A percentile compares a stretch with the other conserved stretches of the same genome.
phyloP scores from a whole-genome alignment of 2,329 filamentous ascomycete species.

The Chaetomium globosum region DNA sequence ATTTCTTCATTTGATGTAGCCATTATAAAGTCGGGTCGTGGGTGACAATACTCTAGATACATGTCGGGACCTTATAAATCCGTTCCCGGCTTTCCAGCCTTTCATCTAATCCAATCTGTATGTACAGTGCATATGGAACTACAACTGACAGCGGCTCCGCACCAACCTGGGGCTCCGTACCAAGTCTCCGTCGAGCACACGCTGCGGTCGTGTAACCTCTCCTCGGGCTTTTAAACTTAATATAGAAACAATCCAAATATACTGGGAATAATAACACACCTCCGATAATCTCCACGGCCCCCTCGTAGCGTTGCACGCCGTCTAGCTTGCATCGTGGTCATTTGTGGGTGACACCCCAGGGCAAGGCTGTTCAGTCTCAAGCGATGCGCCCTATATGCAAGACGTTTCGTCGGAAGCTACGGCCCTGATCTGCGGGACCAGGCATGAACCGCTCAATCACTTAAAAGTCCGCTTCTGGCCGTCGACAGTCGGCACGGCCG shows the following conservation, averaged over 20 bases:
- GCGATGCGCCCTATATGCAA: too few relatives aligned
- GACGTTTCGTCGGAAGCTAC: not conserved
- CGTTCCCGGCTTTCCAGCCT: not conserved
- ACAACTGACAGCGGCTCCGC: not conserved
- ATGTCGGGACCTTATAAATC: not conserved
- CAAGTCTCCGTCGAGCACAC: not conserved
- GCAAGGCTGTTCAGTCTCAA: not conserved
- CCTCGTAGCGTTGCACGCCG: not conserved
- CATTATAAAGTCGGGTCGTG: not conserved
- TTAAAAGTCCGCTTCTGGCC: slow-evolving; percentile 67
- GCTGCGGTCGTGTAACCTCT: not conserved
- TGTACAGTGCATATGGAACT: too few relatives aligned
- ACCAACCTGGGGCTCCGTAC: not conserved
- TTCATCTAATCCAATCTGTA: not conserved
- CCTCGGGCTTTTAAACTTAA: not conserved
- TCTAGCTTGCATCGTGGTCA: not conserved
- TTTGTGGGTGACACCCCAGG: not conserved
- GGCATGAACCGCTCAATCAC: slow-evolving; percentile 39
- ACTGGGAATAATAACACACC: not conserved
- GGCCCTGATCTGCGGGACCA: not conserved
- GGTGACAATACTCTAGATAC: not conserved
- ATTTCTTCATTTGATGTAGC: not conserved
- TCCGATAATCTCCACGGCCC: not conserved
- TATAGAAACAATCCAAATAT: not conserved
- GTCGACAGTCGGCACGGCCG: slow-evolving; percentile 56